A percentile compares a stretch with the other conserved stretches of the same genome.
Evolutionary conservation across 768 basidiomycete genomes (phyloP).

Genomic region (Kwoniella heveanensis): DNA sequence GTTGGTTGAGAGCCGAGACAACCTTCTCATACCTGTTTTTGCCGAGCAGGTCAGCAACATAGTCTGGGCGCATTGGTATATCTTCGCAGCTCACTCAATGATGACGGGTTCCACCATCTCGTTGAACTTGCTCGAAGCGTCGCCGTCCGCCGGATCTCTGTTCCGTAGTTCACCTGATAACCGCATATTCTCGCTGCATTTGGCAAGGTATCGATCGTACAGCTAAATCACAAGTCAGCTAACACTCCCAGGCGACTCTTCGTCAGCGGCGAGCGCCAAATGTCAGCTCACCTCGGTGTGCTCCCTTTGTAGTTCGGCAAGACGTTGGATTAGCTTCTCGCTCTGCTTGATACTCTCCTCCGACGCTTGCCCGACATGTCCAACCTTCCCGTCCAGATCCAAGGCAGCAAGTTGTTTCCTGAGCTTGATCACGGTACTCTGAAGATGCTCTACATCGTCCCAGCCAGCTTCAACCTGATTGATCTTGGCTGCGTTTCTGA

Average conservation of each 20-base stretch:
- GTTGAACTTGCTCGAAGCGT: conserved; percentile 54
- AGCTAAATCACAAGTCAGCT: conserved; percentile 27
- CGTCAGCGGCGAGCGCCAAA: neutral
- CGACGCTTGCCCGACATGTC: conserved; percentile 24
- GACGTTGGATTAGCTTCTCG: conserved; percentile 75
- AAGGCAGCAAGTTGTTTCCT: conserved; percentile 81
- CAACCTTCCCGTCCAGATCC: conserved; percentile 65
- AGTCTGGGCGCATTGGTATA: neutral
- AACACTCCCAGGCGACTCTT: neutral
- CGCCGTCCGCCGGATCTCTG: conserved; percentile 36
- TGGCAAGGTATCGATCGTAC: conserved; percentile 44
- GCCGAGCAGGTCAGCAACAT: neutral
- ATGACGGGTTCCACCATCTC: conserved; percentile 86
- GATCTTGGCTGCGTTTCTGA: conserved; percentile 88
- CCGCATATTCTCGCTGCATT: conserved; percentile 48
- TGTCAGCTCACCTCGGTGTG: conserved; percentile 71
- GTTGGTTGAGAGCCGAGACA: conserved; percentile 79
- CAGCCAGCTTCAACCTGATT: conserved; percentile 97
- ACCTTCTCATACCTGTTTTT: conserved; percentile 90
- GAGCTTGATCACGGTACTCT: conserved; percentile 78
- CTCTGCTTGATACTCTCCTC: conserved; percentile 63
- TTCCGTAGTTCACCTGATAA: conserved; percentile 44
- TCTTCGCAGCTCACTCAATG: conserved; percentile 18
- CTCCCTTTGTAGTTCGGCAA: conserved; percentile 80
- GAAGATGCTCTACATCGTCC: conserved; percentile 97